Conservation (phyloP, 768 basidiomycete species). For the Suillus variegatus region DNA sequence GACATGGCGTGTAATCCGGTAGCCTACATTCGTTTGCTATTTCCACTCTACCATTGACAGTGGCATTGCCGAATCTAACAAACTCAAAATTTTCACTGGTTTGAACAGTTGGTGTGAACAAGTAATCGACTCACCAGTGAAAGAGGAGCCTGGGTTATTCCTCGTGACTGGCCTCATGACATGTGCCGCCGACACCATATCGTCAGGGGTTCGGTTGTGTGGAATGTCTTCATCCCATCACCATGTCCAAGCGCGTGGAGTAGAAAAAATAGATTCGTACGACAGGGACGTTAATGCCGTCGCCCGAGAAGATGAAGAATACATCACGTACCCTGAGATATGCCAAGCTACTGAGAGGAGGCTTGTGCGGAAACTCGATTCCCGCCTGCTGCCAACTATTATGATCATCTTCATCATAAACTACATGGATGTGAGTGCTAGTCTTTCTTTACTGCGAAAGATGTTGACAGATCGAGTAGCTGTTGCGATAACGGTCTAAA, state of each 20-base stretch:
- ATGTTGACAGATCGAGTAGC: slow-evolving; percentile 27
- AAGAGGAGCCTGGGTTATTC: slow-evolving; percentile 4
- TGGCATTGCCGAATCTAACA: neutral
- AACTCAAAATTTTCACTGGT: neutral
- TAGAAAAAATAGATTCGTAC: slow-evolving; percentile 11
- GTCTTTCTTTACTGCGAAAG: neutral
- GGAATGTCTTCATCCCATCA: neutral
- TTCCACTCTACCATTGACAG: neutral
- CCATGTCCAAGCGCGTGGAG: slow-evolving; percentile 15
- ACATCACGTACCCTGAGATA: slow-evolving; percentile 5
- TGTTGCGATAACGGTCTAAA: slow-evolving; percentile 54
- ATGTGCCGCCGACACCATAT: slow-evolving; percentile 8
- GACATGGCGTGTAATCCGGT: neutral
- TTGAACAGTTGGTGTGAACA: neutral
- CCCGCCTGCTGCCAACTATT: slow-evolving; percentile 56
- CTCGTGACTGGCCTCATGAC: slow-evolving; percentile 3
- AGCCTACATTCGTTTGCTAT: neutral
- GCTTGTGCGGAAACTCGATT: slow-evolving; percentile 59
- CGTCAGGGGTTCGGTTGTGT: neutral
- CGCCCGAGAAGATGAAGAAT: neutral
- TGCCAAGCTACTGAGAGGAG: slow-evolving; percentile 17
- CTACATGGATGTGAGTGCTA: slow-evolving; percentile 53
- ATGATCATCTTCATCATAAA: slow-evolving; percentile 66
- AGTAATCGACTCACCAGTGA: neutral
- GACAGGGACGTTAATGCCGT: neutral